Evolutionary conservation across 495 filamentous ascomycete genomes (phyloP).

Genomic region (Penicillium canescens): DNA sequence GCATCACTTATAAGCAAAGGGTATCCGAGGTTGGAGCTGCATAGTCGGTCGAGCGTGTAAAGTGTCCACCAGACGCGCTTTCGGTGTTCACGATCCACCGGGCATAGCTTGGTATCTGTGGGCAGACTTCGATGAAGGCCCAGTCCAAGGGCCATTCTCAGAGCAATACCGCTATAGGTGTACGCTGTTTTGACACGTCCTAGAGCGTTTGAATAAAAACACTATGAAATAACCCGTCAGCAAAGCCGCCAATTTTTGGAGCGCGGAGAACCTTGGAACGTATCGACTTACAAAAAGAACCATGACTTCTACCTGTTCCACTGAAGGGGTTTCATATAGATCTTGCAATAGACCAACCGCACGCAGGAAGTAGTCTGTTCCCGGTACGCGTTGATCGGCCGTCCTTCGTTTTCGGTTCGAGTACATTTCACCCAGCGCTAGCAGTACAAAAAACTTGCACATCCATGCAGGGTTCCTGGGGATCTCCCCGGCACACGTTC

Average conservation of each 20-base stretch:
- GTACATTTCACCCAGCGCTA: slow-evolving; percentile 18
- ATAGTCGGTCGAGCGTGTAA: slow-evolving; percentile 25
- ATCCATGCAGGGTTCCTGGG: slow-evolving; percentile 9
- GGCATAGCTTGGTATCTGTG: slow-evolving; percentile 8
- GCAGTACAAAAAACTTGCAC: slow-evolving; percentile 11
- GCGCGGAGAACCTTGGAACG: too few species aligned
- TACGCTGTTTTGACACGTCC: slow-evolving; percentile 21
- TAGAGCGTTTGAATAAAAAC: slow-evolving; percentile 11
- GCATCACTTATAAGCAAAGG: slow-evolving; percentile 22
- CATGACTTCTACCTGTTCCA: slow-evolving; percentile 1
- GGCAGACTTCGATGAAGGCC: slow-evolving; percentile 23
- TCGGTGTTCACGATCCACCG: slow-evolving; percentile 25
- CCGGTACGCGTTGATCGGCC: slow-evolving; percentile 11
- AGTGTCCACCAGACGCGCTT: slow-evolving; percentile 28
- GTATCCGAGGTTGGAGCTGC: slow-evolving; percentile 24
- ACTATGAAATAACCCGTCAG: slow-evolving; percentile 4
- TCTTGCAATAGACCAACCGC: slow-evolving; percentile 10
- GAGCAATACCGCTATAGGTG: slow-evolving; percentile 21
- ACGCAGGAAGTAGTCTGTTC: slow-evolving; percentile 13
- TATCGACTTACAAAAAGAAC: slow-evolving; percentile 1
- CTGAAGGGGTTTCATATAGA: slow-evolving; percentile 3
- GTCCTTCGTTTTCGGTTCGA: slow-evolving; percentile 7
- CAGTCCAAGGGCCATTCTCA: slow-evolving; percentile 20
- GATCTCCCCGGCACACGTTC: not conserved
- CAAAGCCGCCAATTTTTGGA: too few species aligned